Conservation (phyloP, 2,329 filamentous ascomycete species). For the Dactylella cylindrospora region DNA sequence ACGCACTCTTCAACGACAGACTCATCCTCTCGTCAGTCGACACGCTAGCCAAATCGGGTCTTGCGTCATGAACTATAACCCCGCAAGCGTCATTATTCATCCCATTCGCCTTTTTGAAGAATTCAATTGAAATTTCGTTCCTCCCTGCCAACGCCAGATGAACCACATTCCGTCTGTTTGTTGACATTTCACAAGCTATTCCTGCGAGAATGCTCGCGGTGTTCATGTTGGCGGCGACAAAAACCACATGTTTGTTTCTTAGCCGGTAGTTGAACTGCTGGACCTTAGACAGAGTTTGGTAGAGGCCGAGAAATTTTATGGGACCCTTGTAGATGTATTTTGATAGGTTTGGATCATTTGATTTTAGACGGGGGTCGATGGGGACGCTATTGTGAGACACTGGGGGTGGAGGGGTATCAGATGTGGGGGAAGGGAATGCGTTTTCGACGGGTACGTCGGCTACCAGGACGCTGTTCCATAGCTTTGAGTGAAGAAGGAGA, state of each 20-base stretch:
- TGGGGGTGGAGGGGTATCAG: slow-evolving; percentile 2
- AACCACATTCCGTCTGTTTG: slow-evolving; percentile 68
- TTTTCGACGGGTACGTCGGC: slow-evolving; percentile 6
- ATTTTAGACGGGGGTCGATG: slow-evolving; percentile 13
- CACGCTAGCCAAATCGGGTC: slow-evolving; percentile 69
- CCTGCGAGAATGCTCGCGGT: slow-evolving; percentile 47
- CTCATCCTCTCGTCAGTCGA: slow-evolving; percentile 72
- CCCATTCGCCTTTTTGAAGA: slow-evolving; percentile 75
- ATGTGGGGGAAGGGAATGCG: neutral
- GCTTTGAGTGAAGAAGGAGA: slow-evolving; percentile 29
- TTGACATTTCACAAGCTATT: slow-evolving; percentile 82
- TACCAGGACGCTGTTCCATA: slow-evolving; percentile 28
- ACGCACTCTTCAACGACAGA: slow-evolving; percentile 63
- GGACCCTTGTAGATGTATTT: slow-evolving; percentile 33
- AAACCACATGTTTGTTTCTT: slow-evolving; percentile 45
- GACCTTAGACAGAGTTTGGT: slow-evolving; percentile 30
- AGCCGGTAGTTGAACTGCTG: slow-evolving; percentile 22
- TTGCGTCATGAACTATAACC: slow-evolving; percentile 69
- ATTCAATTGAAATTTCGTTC: slow-evolving; percentile 67
- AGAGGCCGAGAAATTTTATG: slow-evolving; percentile 31
- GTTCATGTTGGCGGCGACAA: slow-evolving; percentile 47
- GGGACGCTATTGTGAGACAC: slow-evolving; percentile 24
- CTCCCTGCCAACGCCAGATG: slow-evolving; percentile 79
- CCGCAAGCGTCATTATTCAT: slow-evolving; percentile 64
- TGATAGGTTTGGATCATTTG: slow-evolving; percentile 17